Percentiles rank a stretch among this genome's conserved stretches.
Conservation (phyloP, 345 rosid genomes). For the Aquilaria sinensis region DNA sequence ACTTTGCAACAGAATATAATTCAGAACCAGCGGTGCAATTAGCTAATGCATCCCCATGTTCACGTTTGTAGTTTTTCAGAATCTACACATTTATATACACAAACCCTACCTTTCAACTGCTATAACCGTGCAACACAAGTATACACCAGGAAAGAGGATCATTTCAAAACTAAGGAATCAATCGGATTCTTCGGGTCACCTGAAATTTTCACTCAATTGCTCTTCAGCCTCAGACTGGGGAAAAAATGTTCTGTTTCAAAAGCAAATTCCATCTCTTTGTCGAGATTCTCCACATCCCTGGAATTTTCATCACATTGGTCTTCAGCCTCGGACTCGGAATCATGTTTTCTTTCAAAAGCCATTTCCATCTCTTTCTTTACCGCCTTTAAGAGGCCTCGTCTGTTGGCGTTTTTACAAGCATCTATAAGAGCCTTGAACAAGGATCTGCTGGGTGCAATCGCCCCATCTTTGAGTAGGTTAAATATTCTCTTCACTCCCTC, state of each 20-base stretch:
- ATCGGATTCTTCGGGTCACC: not conserved
- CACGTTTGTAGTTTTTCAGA: too few species aligned
- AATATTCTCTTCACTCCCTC: conserved; percentile 79
- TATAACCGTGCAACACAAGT: not conserved
- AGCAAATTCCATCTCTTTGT: not conserved
- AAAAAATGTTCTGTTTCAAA: not conserved
- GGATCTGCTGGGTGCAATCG: conserved; percentile 45
- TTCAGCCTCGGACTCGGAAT: conserved; percentile 24
- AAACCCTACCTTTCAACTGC: too few species aligned
- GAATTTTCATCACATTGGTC: not conserved
- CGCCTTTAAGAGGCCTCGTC: conserved; percentile 61
- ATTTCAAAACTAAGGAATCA: too few species aligned
- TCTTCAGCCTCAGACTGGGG: conserved; percentile 19
- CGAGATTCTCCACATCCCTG: not conserved
- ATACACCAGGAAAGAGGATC: too few species aligned
- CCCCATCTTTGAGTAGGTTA: conserved; percentile 46
- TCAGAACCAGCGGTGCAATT: too few species aligned
- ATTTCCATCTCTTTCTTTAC: conserved; percentile 61
- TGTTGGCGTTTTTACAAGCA: conserved; percentile 52
- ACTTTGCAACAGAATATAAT: too few species aligned
- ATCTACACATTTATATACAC: too few species aligned
- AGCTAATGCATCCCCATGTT: too few species aligned
- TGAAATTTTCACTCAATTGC: conserved; percentile 9
- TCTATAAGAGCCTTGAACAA: conserved; percentile 57
- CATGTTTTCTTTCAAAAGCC: conserved; percentile 31